A percentile compares a stretch with the other conserved stretches of the same genome.
Conservation (phyloP, 1,284 basidiomycete species). For the Phellinidium pouzarii region DNA sequence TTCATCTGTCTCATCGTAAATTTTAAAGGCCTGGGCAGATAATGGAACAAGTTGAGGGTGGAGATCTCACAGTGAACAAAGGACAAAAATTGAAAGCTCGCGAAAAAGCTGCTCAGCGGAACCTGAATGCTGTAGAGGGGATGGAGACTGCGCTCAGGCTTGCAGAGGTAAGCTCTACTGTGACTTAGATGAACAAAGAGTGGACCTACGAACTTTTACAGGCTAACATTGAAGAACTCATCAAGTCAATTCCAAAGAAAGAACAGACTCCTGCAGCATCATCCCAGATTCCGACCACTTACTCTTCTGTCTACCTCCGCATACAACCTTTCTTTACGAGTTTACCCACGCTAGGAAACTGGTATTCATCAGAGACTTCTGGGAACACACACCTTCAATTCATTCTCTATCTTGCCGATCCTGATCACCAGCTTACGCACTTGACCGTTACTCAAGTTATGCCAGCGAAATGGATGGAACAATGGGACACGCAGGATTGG, state of each 20-base stretch:
- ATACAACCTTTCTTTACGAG: slow-evolving; percentile 80
- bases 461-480: slow-evolving; percentile 74
- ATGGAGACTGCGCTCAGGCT: slow-evolving; percentile 79
- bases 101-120: slow-evolving; percentile 42
- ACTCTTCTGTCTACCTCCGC: slow-evolving; percentile 89
- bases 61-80: slow-evolving; percentile 83
- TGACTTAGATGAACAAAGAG: slow-evolving; percentile 7
- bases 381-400: slow-evolving; percentile 67
- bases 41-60: slow-evolving; percentile 91
- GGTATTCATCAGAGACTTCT: slow-evolving; percentile 21
- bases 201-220: too few species aligned
- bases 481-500: slow-evolving; percentile 93
- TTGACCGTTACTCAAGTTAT: slow-evolving; percentile 77
- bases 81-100: slow-evolving; percentile 71
- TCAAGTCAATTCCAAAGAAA: slow-evolving; percentile 51
- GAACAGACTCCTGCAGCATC: slow-evolving; percentile 35
- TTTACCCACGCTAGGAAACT: slow-evolving; percentile 35
- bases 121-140: slow-evolving; percentile 80
- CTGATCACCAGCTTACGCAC: slow-evolving; percentile 69
- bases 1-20: neutral
- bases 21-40: slow-evolving; percentile 41
- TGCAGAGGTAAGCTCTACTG: slow-evolving; percentile 50
- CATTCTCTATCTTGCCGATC: slow-evolving; percentile 77
- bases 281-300: slow-evolving; percentile 70
- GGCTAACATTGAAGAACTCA: slow-evolving; percentile 75